Evolutionary conservation across 2,329 filamentous ascomycete genomes (phyloP), one percentile per base, ranked within the genome.

Genomic region (Monosporascus sp.): DNA sequence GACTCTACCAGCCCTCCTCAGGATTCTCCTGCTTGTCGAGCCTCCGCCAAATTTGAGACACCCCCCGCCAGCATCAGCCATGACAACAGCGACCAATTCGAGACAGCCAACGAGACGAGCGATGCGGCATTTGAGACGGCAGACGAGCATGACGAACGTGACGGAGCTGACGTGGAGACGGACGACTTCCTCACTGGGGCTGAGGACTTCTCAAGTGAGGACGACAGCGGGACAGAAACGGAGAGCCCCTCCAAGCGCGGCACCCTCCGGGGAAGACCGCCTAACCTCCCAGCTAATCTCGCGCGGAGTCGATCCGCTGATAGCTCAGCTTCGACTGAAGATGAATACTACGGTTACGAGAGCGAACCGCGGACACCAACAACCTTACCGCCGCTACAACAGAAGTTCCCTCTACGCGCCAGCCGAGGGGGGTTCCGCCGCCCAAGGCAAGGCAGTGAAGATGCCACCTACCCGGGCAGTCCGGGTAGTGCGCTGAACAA

Each of bases 131-230:
- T 86, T 57, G 82, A 85, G 65, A 86, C 82, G 1, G 83, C 82
- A 24, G 89, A 95, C 64, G 93, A 97, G 70, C 84, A 85, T 35
- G 11, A 35, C 5, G 31, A 35, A 5, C 31, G 31, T 35, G 31
- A 35, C 9, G 31, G 31, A 35, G 9, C 31, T 28, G 82, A 78
- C 14, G 96, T 91, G 0, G 92, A 96, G 72, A 96, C 91, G 11
- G 93, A 97, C 61, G 91, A 91, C 58, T 97, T 97, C 82, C 89
- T 96, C 68, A 97, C 93, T 4, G 91, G 89, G n/a, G 83, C 85
- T 17, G 94, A 97, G 63, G 88, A 90, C 22, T 72, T 85, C 50
- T 80, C 80, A 17, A 91, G 86, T 65, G 88, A 84, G 53, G 90
- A 91, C 56, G 88, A 91, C 60, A 78, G 72, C 3, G 76, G 88